phyloP scores from a whole-genome alignment of 192 early-diverging fungal genomes.

The Coemansia sp. region DNA sequence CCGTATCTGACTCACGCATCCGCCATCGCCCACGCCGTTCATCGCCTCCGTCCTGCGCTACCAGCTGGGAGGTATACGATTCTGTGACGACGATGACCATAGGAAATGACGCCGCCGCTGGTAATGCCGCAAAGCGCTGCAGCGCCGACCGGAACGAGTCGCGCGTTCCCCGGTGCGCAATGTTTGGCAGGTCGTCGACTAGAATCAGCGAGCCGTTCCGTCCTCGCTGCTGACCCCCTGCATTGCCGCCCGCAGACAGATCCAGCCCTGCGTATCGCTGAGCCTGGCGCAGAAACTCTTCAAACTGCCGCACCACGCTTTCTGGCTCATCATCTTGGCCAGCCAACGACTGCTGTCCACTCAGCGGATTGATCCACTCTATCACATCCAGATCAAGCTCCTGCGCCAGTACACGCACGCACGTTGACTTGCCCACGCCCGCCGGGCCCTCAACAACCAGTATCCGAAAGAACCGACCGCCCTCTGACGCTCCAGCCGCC shows the following conservation, averaged over 20 bases:
- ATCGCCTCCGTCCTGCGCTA: slow-evolving; percentile 16
- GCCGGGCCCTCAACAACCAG: slow-evolving; percentile 58
- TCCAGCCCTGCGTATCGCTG: slow-evolving; percentile 45
- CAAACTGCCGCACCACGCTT: slow-evolving; percentile 49
- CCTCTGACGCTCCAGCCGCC: slow-evolving; percentile 15
- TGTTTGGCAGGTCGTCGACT: slow-evolving; percentile 57
- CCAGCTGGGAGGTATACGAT: slow-evolving; percentile 20
- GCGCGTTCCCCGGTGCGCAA: slow-evolving; percentile 46
- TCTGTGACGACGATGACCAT: slow-evolving; percentile 44
- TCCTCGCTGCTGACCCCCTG: neutral
- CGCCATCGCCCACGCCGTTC: neutral
- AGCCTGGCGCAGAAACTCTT: slow-evolving; percentile 51
- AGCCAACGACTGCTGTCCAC: slow-evolving; percentile 1
- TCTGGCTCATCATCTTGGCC: slow-evolving; percentile 9
- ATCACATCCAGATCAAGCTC: slow-evolving; percentile 51
- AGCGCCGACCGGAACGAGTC: slow-evolving; percentile 51
- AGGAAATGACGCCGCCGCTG: slow-evolving; percentile 25
- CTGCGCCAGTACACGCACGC: slow-evolving; percentile 50
- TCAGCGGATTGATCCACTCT: slow-evolving; percentile 58
- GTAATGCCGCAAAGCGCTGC: slow-evolving; percentile 27
- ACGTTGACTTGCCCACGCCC: slow-evolving; percentile 61
- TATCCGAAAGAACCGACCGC: slow-evolving; percentile 34
- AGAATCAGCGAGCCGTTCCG: slow-evolving; percentile 48
- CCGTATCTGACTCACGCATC: slow-evolving; percentile 4
- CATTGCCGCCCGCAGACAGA: neutral